These are phyloP conservation scores for Spathaspora arborariae DNA, from an alignment of 805 yeast genomes.

Conservation along the genomic window DNA sequence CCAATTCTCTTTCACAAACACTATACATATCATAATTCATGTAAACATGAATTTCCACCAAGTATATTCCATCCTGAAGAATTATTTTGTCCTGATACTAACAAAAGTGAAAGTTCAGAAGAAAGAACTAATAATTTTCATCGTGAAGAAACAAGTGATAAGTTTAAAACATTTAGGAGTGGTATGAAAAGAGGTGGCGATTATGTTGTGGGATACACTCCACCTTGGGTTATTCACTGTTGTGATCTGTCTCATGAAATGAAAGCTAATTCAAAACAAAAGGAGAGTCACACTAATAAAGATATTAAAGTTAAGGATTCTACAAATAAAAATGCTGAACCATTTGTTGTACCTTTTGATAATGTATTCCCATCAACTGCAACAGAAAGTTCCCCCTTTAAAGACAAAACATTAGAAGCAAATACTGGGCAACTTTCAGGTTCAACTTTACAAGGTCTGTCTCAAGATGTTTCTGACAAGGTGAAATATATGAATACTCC, in stretches of 20 bases:
- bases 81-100: neutral
- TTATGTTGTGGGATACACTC: neutral
- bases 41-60: neutral
- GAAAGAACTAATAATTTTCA: neutral
- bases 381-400: too few species aligned
- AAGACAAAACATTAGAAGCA: too few species aligned
- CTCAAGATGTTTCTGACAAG: neutral
- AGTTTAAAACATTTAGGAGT: neutral
- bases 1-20: neutral
- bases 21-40: neutral
- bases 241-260: neutral
- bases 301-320: too few species aligned
- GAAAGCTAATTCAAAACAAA: too few species aligned
- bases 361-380: too few species aligned
- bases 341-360: too few species aligned
- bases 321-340: too few species aligned
- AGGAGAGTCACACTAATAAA: neutral
- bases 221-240: neutral
- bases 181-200: neutral
- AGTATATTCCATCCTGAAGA: neutral
- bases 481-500: neutral
- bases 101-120: neutral
- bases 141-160: neutral
- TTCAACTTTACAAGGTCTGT: neutral
- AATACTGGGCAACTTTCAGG: neutral